These are phyloP conservation scores for Ailanthus altissimus DNA, from an alignment of 345 rosid species.

Conservation along the genomic window DNA sequence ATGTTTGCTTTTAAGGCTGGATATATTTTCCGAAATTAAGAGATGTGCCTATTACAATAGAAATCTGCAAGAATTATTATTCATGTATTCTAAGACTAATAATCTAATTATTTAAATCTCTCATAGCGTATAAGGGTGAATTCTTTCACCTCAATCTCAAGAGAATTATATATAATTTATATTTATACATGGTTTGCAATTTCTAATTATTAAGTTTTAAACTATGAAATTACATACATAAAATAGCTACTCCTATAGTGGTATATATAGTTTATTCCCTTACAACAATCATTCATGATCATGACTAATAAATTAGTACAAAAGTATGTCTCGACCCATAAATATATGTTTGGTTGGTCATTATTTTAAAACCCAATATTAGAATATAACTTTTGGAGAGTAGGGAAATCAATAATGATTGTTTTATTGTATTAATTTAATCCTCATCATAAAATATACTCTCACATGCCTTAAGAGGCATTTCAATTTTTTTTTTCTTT, in stretches of 20 bases:
- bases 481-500: too few relatives aligned
- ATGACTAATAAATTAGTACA: conserved; percentile 1
- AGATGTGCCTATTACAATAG: too few relatives aligned
- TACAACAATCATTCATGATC: conserved; percentile 6
- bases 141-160: too few relatives aligned
- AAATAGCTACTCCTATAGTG: not conserved
- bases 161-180: too few relatives aligned
- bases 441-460: not conserved
- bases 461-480: not conserved
- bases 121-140: too few relatives aligned
- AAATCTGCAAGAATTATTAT: too few relatives aligned
- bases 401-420: conserved; percentile 21
- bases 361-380: conserved; percentile 13
- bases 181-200: too few relatives aligned
- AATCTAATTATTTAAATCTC: too few relatives aligned
- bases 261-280: not conserved
- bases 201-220: too few relatives aligned
- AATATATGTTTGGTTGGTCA: conserved; percentile 3
- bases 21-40: too few relatives aligned
- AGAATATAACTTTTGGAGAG: conserved; percentile 8
- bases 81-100: too few relatives aligned
- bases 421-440: not conserved
- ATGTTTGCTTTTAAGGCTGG: too few relatives aligned
- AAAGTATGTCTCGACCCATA: conserved; percentile 17
- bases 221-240: not conserved